A percentile compares a stretch with the other conserved stretches of the same genome.
Conservation (phyloP, 306 rosid species). For the Parietaria judaica region DNA sequence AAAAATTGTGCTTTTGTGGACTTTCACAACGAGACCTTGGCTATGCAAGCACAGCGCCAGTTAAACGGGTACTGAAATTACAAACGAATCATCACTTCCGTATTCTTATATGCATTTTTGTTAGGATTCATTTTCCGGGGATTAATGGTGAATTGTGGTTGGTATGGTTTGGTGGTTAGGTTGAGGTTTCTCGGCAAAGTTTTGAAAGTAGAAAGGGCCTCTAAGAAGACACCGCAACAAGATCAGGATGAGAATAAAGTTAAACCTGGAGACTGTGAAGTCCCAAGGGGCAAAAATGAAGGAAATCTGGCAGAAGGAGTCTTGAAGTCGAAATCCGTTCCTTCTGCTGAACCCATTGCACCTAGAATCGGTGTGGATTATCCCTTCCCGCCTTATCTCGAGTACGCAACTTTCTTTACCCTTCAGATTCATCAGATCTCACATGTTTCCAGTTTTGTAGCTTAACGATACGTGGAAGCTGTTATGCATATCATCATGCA, state of each 20-base stretch:
- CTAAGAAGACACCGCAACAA: conserved; percentile 20
- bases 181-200: conserved; percentile 81
- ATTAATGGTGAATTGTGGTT: too few relatives aligned
- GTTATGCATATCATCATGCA: neutral
- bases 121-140: too few relatives aligned
- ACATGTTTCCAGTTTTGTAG: too few relatives aligned
- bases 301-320: conserved; percentile 26
- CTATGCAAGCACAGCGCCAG: conserved; percentile 67
- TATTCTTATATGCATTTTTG: neutral
- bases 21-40: conserved; percentile 57
- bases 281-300: conserved; percentile 34
- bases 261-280: conserved; percentile 9
- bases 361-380: conserved; percentile 82
- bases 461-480: neutral
- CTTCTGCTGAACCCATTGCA: conserved; percentile 62
- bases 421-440: neutral
- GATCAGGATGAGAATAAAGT: conserved; percentile 20
- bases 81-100: neutral
- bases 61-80: conserved; percentile 42
- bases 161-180: conserved; percentile 23
- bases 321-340: conserved; percentile 34
- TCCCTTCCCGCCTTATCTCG: conserved; percentile 86
- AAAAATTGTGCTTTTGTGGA: conserved; percentile 74
- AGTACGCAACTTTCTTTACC: conserved; percentile 38
- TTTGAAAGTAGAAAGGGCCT: conserved; percentile 64